Evolutionary conservation across 768 basidiomycete genomes (phyloP).

Genomic region (Tricholoma flavovirens): DNA sequence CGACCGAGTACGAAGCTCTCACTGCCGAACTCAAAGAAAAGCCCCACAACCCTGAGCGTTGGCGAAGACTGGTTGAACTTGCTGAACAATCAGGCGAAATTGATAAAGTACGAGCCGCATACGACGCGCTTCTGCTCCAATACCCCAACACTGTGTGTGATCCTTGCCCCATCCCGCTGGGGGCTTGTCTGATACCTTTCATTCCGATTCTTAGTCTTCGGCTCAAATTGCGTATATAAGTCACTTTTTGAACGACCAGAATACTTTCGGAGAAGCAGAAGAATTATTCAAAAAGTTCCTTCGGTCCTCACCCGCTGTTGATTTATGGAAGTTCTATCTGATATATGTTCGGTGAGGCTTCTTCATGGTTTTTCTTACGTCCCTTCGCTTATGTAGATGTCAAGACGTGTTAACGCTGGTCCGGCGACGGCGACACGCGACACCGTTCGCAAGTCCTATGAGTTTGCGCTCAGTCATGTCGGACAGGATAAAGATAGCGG

Average conservation of each 20-base stretch:
- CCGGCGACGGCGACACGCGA: conserved; percentile 64
- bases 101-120: conserved; percentile 73
- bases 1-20: conserved; percentile 64
- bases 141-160: conserved; percentile 89
- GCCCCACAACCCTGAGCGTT: conserved; percentile 70
- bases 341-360: conserved; percentile 79
- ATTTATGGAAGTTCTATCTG: conserved; percentile 90
- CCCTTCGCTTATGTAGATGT: not conserved
- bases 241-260: conserved; percentile 61
- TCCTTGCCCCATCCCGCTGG: conserved; percentile 3
- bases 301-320: conserved; percentile 79
- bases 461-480: conserved; percentile 84
- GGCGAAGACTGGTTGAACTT: conserved; percentile 72
- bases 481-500: conserved; percentile 91
- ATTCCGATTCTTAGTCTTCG: conserved; percentile 48
- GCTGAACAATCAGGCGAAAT: conserved; percentile 76
- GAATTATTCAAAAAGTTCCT: conserved; percentile 86
- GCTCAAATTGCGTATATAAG: conserved; percentile 83
- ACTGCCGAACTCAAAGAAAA: conserved; percentile 57
- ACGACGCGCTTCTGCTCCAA: conserved; percentile 74
- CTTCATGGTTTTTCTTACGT: conserved; percentile 5
- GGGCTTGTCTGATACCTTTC: not conserved
- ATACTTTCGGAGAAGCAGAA: conserved; percentile 73
- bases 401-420: conserved; percentile 62
- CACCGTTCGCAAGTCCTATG: conserved; percentile 81